phyloP scores from a whole-genome alignment of 768 basidiomycete genomes.

The Russula ochroleuca region DNA sequence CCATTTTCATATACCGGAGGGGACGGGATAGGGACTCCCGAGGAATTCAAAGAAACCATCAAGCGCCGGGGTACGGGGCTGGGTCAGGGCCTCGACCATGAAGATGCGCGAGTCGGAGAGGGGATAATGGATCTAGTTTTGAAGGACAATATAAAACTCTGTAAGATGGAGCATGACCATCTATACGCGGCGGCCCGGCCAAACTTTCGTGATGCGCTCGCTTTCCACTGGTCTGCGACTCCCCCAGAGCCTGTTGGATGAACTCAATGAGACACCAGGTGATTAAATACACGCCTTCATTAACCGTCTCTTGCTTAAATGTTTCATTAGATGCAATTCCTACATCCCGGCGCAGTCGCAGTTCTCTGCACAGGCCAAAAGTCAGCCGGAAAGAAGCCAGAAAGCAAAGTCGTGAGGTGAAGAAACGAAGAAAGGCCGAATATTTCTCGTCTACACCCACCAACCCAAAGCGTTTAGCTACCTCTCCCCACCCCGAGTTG shows the following conservation, averaged over 20 bases:
- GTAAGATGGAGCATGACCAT: too few relatives aligned
- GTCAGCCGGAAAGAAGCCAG: slow-evolving; percentile 56
- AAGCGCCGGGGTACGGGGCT: too few relatives aligned
- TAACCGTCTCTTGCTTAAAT: not conserved
- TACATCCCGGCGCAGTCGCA: slow-evolving; percentile 3
- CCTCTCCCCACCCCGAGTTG: slow-evolving; percentile 43
- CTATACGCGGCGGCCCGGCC: not conserved
- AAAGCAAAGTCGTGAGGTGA: slow-evolving; percentile 54
- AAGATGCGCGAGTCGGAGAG: too few relatives aligned
- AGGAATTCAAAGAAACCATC: too few relatives aligned
- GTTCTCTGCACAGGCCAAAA: slow-evolving; percentile 17
- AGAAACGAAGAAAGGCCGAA: slow-evolving; percentile 60
- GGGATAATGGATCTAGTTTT: too few relatives aligned
- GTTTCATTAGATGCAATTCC: not conserved
- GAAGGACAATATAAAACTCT: too few relatives aligned
- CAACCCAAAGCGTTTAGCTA: slow-evolving; percentile 40
- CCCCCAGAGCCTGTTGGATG: slow-evolving; percentile 22
- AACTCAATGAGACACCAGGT: slow-evolving; percentile 20
- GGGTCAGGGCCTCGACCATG: too few relatives aligned
- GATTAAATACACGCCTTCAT: not conserved
- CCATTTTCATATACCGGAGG: too few relatives aligned
- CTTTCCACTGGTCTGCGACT: slow-evolving; percentile 13
- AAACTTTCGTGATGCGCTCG: slow-evolving; percentile 2
- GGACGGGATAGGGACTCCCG: too few relatives aligned
- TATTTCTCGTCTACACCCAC: slow-evolving; percentile 43